Evolutionary conservation across 306 rosid genomes (phyloP), one percentile per base, ranked within the genome.

Genomic region (Castanea mollissima): DNA sequence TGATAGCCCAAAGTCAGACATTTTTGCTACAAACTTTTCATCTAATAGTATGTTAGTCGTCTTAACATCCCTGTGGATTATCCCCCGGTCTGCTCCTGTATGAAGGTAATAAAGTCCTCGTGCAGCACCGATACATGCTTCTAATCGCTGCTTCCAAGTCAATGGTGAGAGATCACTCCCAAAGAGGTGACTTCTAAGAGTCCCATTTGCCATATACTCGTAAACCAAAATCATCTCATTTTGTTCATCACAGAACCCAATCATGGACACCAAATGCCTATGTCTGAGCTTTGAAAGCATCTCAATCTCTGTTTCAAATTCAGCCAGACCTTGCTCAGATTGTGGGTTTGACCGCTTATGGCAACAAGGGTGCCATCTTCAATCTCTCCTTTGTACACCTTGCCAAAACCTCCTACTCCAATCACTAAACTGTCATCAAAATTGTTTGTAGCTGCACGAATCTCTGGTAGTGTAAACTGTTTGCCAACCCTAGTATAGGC

Each of bases 241-340:
- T 35, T 91, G 83, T 78, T 95, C 99, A 32, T 93, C 99, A 52
- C 99, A 95, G 85, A 90, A 95, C 19, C 99, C 99, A 52, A 93
- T 91, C 90, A 95, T 81, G 82, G 97, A 90, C 77, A 95, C 99
- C 32, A 95, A 82, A 84, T 95, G 99, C 74, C 96, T 85, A 57
- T 95, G 99, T 85, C 97, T 90, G 74, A 95, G 97, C 86, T 93
- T 95, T 1, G 98, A 95, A 62, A 95, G 99, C 98, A 93, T 93
- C 86, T 93, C 99, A n/a, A 95, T 95, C 88, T 95, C 99, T 0
- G 98, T 95, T 85, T 95, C 97, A 5, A 95, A 95, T 85, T 95
- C 99, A 3, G 89, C 88, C 20, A 95, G 82, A 31, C 99, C 99
- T 80, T 95, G 99, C 69, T 93, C 87, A 21, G 98, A 95, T 29